These are phyloP conservation scores for Phoma sp. DNA, from an alignment of 2,329 filamentous ascomycete species.

Conservation along the genomic window DNA sequence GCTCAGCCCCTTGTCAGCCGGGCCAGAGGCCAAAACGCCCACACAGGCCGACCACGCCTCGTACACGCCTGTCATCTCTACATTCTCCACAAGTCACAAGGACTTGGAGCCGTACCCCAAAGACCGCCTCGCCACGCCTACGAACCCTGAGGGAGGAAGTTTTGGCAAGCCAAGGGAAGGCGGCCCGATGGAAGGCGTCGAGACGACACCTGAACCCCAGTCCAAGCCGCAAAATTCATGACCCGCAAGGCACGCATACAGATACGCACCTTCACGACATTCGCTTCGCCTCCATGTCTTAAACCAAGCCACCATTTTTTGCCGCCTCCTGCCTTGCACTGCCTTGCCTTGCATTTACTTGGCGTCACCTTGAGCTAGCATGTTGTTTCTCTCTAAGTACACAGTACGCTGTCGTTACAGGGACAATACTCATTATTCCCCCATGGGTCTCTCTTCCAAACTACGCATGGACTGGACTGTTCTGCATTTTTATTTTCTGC, in stretches of 20 bases:
- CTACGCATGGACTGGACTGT: too few species aligned
- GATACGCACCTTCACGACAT: slow-evolving; percentile 30
- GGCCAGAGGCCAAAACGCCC: slow-evolving; percentile 48
- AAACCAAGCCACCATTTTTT: slow-evolving; percentile 24
- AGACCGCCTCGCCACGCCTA: slow-evolving; percentile 49
- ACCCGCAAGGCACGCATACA: background rate
- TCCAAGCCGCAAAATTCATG: slow-evolving; percentile 15
- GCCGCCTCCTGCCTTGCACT: slow-evolving; percentile 7
- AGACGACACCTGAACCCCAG: slow-evolving; percentile 19
- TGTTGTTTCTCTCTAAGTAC: slow-evolving; percentile 11
- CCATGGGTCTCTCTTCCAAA: too few species aligned
- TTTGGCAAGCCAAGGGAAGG: slow-evolving; percentile 28
- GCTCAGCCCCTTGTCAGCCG: slow-evolving; percentile 41
- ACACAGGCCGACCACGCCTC: slow-evolving; percentile 46
- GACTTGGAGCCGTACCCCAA: slow-evolving; percentile 56
- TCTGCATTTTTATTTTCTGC: slow-evolving; percentile 4
- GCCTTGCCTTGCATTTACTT: slow-evolving; percentile 21
- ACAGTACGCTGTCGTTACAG: slow-evolving; percentile 13
- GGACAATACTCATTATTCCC: background rate
- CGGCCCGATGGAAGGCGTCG: slow-evolving; percentile 36
- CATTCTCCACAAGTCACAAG: slow-evolving; percentile 59
- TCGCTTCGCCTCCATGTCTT: slow-evolving; percentile 42
- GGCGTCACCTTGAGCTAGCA: slow-evolving; percentile 18
- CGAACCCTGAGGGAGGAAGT: slow-evolving; percentile 31
- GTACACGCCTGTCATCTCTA: slow-evolving; percentile 56